Evolutionary conservation across 306 rosid species (phyloP).

Genomic region (Citrullus amarus): DNA sequence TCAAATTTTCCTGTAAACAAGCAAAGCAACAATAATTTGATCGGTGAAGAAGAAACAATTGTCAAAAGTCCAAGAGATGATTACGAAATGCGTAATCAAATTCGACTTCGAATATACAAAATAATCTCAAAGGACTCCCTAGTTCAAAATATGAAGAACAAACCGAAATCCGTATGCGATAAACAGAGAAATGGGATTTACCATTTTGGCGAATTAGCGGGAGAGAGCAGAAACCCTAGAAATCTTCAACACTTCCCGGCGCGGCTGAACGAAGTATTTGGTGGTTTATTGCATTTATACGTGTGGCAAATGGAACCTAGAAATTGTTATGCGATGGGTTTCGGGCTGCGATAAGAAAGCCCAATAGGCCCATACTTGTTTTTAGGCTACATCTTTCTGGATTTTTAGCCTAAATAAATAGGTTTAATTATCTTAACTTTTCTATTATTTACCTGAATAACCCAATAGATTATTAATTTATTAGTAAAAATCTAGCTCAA

Average conservation of each 20-base stretch:
- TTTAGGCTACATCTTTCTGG: too few species aligned
- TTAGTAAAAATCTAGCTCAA: too few species aligned
- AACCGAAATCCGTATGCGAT: neutral
- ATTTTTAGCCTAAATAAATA: too few species aligned
- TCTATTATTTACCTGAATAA: too few species aligned
- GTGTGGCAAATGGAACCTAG: neutral
- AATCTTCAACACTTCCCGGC: neutral
- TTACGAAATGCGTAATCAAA: neutral
- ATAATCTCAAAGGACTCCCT: too few species aligned
- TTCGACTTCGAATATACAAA: neutral
- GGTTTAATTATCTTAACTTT: too few species aligned
- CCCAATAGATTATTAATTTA: too few species aligned
- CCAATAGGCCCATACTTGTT: conserved; percentile 1
- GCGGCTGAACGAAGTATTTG: neutral
- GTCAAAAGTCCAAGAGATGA: neutral
- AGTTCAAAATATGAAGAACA: neutral
- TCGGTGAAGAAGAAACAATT: neutral
- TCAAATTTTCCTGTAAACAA: neutral
- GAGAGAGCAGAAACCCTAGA: conserved; percentile 1
- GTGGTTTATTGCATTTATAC: neutral
- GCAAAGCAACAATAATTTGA: neutral
- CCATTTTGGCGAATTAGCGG: neutral
- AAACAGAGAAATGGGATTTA: neutral
- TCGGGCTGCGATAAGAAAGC: neutral
- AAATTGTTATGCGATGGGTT: neutral